phyloP scores from a whole-genome alignment of 352 stramenopile species.

The Globisporangium middletonii region DNA sequence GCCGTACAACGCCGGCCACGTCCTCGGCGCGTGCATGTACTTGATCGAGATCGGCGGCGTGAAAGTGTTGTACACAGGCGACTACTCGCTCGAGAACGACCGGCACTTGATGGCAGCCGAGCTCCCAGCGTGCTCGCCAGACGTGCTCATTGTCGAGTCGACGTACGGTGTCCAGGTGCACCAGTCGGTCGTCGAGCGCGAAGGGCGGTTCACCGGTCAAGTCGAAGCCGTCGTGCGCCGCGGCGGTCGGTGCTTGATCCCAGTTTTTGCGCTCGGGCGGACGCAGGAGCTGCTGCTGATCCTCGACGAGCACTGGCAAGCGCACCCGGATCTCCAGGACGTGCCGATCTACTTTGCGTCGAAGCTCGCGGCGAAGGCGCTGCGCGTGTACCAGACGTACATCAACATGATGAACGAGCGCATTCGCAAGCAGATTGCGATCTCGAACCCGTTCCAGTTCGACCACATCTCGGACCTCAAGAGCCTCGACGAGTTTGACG shows the following conservation, averaged over 20 bases:
- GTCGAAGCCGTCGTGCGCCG: slow-evolving; percentile 95
- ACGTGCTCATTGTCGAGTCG: slow-evolving; percentile 99
- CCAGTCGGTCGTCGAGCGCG: slow-evolving; percentile 92
- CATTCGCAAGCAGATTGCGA: slow-evolving; percentile 95
- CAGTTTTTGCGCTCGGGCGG: slow-evolving; percentile 97
- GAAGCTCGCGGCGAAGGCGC: slow-evolving; percentile 93
- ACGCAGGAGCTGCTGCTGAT: slow-evolving; percentile 99
- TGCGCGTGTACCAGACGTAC: slow-evolving; percentile 99
- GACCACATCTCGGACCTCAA: slow-evolving; percentile 96
- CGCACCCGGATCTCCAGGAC: slow-evolving; percentile 90
- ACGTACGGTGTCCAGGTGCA: slow-evolving; percentile 99
- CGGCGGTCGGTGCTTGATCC: slow-evolving; percentile 96
- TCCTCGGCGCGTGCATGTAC: slow-evolving; percentile 99
- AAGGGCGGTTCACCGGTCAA: slow-evolving; percentile 95
- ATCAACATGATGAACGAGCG: slow-evolving; percentile 99
- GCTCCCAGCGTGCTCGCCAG: slow-evolving; percentile 81
- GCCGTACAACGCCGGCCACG: slow-evolving; percentile 98
- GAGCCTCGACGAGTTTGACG: slow-evolving; percentile 95
- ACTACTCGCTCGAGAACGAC: slow-evolving; percentile 98
- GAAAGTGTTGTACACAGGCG: slow-evolving; percentile 97
- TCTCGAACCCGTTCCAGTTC: slow-evolving; percentile 98
- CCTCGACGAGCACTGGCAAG: slow-evolving; percentile 98
- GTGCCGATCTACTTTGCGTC: slow-evolving; percentile 99
- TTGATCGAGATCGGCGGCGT: slow-evolving; percentile 98
- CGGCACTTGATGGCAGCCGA: slow-evolving; percentile 95